These are phyloP conservation scores for Lipomyces starkeyi DNA, from an alignment of 805 yeast genomes.

Conservation along the genomic window DNA sequence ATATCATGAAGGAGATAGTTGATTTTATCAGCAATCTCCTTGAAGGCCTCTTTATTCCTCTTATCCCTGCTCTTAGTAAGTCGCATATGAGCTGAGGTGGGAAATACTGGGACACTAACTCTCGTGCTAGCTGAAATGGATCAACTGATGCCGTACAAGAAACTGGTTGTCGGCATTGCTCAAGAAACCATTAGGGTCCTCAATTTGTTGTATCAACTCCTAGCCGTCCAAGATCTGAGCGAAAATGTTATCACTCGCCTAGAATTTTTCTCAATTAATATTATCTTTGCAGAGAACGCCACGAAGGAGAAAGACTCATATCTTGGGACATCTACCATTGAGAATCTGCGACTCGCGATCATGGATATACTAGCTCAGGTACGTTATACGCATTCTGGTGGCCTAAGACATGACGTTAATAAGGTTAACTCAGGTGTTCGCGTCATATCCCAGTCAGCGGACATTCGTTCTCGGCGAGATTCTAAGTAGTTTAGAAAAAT, in stretches of 20 bases:
- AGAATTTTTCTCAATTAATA: constrained; percentile 57
- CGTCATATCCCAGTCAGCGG: constrained; percentile 55
- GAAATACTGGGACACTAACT: neutral
- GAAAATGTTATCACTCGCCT: constrained; percentile 63
- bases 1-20: constrained; percentile 26
- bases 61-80: constrained; percentile 25
- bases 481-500: constrained; percentile 55
- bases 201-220: constrained; percentile 14
- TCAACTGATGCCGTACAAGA: constrained; percentile 10
- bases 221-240: constrained; percentile 43
- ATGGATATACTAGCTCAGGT: constrained; percentile 39
- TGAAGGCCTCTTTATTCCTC: constrained; percentile 23
- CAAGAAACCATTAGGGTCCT: constrained; percentile 30
- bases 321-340: constrained; percentile 40
- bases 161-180: constrained; percentile 19
- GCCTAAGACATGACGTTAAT: neutral
- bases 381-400: neutral
- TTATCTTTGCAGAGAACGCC: constrained; percentile 51
- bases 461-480: constrained; percentile 67
- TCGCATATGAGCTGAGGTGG: neutral
- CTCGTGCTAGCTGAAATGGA: constrained; percentile 13
- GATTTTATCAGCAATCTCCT: constrained; percentile 22
- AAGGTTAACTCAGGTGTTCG: constrained; percentile 40
- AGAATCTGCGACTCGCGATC: constrained; percentile 43
- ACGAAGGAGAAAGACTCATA: constrained; percentile 41